phyloP scores from a whole-genome alignment of 2,329 filamentous ascomycete species.

The Xylariaceae sp. region DNA sequence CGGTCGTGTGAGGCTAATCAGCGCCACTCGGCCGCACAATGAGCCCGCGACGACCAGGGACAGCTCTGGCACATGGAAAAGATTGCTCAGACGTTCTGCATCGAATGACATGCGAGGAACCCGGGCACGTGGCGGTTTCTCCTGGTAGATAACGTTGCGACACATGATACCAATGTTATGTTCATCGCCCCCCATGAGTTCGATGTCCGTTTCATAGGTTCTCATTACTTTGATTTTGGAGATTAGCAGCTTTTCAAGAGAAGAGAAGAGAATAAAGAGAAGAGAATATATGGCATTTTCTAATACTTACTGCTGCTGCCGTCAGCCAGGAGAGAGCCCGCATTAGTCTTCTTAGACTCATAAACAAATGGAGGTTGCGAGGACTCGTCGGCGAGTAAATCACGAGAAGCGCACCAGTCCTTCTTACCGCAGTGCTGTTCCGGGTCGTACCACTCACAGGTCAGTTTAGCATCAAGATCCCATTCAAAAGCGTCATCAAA shows the following conservation, averaged over 20 bases:
- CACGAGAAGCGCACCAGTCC: not conserved
- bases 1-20: conserved; percentile 55
- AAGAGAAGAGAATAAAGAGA: not conserved
- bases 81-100: conserved; percentile 54
- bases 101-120: conserved; percentile 7
- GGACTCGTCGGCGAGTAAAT: conserved; percentile 2
- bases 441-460: conserved; percentile 4
- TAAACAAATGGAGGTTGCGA: not conserved
- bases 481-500: conserved; percentile 5
- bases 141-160: conserved; percentile 26
- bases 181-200: conserved; percentile 35
- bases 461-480: not conserved
- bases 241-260: conserved; percentile 18
- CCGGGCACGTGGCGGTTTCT: conserved; percentile 26
- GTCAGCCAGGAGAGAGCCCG: not conserved
- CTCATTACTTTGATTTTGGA: conserved; percentile 37
- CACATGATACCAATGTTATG: conserved; percentile 32
- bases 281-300: not conserved
- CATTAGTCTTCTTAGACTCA: not conserved
- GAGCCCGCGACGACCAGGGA: conserved; percentile 63
- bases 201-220: conserved; percentile 44
- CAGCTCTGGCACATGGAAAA: conserved; percentile 61
- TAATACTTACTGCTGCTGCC: conserved; percentile 13
- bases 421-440: not conserved
- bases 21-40: conserved; percentile 57